Percentiles rank a stretch among this genome's conserved stretches.
Conservation (phyloP, 768 basidiomycete genomes). For the Tubosaeta sp. region DNA sequence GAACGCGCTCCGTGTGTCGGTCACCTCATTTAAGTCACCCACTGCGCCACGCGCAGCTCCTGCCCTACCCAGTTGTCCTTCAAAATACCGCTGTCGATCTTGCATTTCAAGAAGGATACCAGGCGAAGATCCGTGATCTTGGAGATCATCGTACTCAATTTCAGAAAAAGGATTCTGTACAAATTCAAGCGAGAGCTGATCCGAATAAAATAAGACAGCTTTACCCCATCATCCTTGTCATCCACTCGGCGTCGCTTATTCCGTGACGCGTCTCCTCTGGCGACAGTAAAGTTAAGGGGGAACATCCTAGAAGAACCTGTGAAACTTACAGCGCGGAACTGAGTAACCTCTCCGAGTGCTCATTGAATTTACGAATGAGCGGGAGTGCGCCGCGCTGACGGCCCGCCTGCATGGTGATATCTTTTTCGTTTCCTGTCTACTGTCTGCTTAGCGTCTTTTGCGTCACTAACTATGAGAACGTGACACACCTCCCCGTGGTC, state of each 20-base stretch:
- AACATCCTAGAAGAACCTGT: constrained; percentile 2
- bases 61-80: constrained; percentile 48
- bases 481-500: constrained; percentile 80
- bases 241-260: constrained; percentile 58
- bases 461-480: background rate
- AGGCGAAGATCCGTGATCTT: constrained; percentile 55
- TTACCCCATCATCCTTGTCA: constrained; percentile 41
- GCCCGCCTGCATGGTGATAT: constrained; percentile 95
- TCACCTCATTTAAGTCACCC: constrained; percentile 21
- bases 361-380: constrained; percentile 94
- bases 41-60: constrained; percentile 3
- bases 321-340: constrained; percentile 67
- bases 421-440: constrained; percentile 85
- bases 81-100: constrained; percentile 79
- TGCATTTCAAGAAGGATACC: constrained; percentile 86
- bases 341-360: constrained; percentile 88
- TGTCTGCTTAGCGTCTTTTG: background rate
- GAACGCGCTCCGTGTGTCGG: constrained; percentile 48
- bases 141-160: constrained; percentile 84
- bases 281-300: background rate
- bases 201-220: constrained; percentile 1
- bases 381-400: constrained; percentile 84
- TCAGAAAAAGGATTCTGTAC: constrained; percentile 41
- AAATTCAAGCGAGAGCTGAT: background rate
- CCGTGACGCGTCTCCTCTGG: constrained; percentile 53